Evolutionary conservation across 768 basidiomycete genomes (phyloP), one percentile per base, ranked within the genome.

Genomic region (Rhodotorula paludigena): DNA sequence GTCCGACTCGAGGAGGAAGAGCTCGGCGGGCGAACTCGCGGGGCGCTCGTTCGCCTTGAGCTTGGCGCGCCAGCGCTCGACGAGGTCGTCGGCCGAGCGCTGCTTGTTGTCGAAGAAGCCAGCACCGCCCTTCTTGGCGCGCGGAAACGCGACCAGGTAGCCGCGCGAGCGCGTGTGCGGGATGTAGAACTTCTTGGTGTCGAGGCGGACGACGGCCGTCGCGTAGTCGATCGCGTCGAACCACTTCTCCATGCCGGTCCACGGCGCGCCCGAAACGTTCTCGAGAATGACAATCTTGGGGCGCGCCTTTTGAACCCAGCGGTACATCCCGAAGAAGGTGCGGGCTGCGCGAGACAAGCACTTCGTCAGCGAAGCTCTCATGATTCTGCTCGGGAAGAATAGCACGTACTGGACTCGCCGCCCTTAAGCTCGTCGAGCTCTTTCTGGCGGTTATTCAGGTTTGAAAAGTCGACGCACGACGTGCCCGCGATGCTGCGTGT

Each of bases 401-500:
- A 4, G 54, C 16, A 58, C 63, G 48, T 14, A 69, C 68, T 92
- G 21, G 92, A 94, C 78, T 97, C 93, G 53, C 93, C 93, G 64
- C 88, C 86, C 11, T n/a, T n/a, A n/a, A n/a, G n/a, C n/a, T 83
- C 90, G 54, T 90, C 86, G 38, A 97, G 89, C 41, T 85, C 87
- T 77, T 97, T 90, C 77, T 90, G 90, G 76, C 89, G 84, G 73
- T 88, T 92, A 78, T 97, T 97, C 64, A 97, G 83, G 75, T 88
- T 90, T n/a, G 93, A 96, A 73, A 94, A 96, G 76, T 96, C 93
- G 71, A 96, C 92, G 69, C 93, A 97, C 30, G 92, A 94, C 2
- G 93, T 97, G 38, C 93, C 93, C 5, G 93, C 93, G 64, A 97
- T 84, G 30, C 69, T 70, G 57, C 36, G 36, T 5, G 28, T 6